Conservation (phyloP, 257 asterid genomes). For the Solanum clarkiae region DNA sequence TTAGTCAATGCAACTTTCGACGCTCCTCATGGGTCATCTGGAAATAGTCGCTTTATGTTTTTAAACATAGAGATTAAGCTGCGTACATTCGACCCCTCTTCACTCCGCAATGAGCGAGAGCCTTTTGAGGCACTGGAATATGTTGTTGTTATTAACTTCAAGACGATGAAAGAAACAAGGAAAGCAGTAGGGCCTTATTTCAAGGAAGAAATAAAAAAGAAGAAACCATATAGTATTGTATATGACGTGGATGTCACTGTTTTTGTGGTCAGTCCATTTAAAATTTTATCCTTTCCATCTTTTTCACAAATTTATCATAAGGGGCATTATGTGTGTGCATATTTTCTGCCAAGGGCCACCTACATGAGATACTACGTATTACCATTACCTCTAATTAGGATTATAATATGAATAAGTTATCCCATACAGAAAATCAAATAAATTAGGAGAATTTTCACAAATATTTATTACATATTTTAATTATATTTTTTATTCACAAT, state of each 20-base stretch:
- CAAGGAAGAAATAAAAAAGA: background rate
- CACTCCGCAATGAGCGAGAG: no score
- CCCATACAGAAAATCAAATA: background rate
- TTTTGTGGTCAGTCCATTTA: slow-evolving; percentile 6
- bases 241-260: slow-evolving; percentile 26
- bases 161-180: background rate
- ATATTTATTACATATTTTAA: no score
- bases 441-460: background rate
- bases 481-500: no score
- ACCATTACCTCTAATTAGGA: background rate
- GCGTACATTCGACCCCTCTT: no score
- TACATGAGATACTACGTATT: background rate
- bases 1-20: no score
- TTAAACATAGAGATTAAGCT: no score
- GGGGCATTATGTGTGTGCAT: background rate
- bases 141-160: no score
- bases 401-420: background rate
- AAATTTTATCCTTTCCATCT: background rate
- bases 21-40: no score
- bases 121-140: no score
- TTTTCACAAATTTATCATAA: background rate
- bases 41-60: no score
- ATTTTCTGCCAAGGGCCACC: background rate
- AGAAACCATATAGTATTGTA: background rate
- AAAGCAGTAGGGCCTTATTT: background rate